Evolutionary conservation across 768 basidiomycete genomes (phyloP), one percentile per base, ranked within the genome.

Genomic region (Macrolepiota dolichaula): DNA sequence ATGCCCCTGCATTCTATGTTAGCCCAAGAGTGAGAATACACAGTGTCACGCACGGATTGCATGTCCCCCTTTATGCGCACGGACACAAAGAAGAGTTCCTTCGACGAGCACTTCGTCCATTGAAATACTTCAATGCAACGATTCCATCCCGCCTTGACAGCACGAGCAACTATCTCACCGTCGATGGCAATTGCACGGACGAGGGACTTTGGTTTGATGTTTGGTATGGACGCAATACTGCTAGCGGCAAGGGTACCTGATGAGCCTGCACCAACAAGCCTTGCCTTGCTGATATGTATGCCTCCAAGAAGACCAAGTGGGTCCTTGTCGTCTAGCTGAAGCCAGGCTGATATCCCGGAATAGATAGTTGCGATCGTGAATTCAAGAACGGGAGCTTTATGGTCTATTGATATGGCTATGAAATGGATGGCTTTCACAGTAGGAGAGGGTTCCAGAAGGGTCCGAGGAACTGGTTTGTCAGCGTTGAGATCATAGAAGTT

Each of bases 401-500:
- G 5, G 46, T 47, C 5, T 13, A 42, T 15, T 15, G 40, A 32
- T 32, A 19, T 19, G 72, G 36, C 11, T 51, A 59, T 10, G 59
- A 55, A 4, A 13, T 11, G 38, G 74, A 65, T 1, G 67, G 50
- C 40, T n/a, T 60, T 72, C 51, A 5, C 73, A 46, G 3, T 36
- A 49, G 2, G 61, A 15, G 5, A 32, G 7, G 29, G 67, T 69
- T 25, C 78, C 68, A 1, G 81, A 79, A 2, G 81, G 68, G 9
- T 82, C 73, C 65, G 29, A 32, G 3, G 76, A 77, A 61, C 15
- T 10, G 19, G 46, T 10, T 47, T 19, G 5, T 47, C 19, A n/a
- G 17, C 6, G 17, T 42, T n/a, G 3, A 42, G 40, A n/a, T 42
- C 40, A 11, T 42, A 42, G 40, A 42, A 42, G 13, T 42, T n/a